Conservation (phyloP, 164 flowering plant genomes). For the Macadamia integrifolia region DNA sequence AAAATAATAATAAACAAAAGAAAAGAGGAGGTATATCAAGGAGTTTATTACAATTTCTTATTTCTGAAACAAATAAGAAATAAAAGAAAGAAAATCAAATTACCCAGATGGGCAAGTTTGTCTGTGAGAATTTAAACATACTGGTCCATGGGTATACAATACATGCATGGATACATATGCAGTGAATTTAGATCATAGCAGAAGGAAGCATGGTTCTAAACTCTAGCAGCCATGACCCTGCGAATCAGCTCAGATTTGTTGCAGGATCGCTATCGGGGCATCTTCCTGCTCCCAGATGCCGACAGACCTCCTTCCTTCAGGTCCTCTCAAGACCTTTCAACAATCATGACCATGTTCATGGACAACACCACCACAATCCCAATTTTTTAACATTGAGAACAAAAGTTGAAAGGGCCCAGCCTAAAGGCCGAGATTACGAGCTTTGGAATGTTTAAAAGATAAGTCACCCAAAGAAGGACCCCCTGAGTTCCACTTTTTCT, state of each 20-base stretch:
- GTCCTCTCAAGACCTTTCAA: slow-evolving; percentile 22
- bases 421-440: slow-evolving; percentile 8
- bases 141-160: neutral
- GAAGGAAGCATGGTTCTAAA: neutral
- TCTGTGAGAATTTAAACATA: neutral
- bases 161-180: neutral
- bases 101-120: neutral
- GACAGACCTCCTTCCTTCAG: slow-evolving; percentile 25
- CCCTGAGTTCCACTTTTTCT: slow-evolving; percentile 26
- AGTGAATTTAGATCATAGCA: neutral
- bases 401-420: slow-evolving; percentile 23
- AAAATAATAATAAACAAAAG: too few relatives aligned
- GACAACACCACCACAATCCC: slow-evolving; percentile 10
- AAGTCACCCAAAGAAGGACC: slow-evolving; percentile 27
- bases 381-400: slow-evolving; percentile 17
- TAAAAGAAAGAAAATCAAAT: neutral
- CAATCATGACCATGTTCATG: slow-evolving; percentile 24
- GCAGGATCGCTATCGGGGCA: slow-evolving; percentile 25
- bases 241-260: slow-evolving; percentile 11
- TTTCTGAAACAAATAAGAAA: neutral
- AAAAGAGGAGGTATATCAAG: too few relatives aligned
- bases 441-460: slow-evolving; percentile 25
- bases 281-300: slow-evolving; percentile 19
- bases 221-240: neutral
- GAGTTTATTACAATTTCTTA: too few relatives aligned